Evolutionary conservation across 2,329 filamentous ascomycete species (phyloP), one percentile per base, ranked within the genome.

Genomic region (Botrytis fragariae): DNA sequence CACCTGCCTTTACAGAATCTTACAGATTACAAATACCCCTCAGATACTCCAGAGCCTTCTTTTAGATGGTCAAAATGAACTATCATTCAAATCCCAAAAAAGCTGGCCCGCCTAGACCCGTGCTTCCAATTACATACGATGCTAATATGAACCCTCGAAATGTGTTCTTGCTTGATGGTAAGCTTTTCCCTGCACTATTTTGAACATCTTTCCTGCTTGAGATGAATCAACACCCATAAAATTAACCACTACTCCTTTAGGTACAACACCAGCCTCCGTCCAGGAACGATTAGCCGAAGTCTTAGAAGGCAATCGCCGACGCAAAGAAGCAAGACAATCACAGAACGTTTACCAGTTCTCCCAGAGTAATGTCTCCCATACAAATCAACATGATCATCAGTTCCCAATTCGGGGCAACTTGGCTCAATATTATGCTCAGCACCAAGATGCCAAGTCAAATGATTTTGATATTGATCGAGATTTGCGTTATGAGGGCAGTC

Each of bases 151-250:
- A 54, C 8, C 45, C 45, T 6, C 22, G 35, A 16, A 29, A 67
- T 29, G 35, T 54, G 2, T 54, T 54, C n/a, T 35, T 67, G 10
- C 45, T 67, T 32, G 32, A 54, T 54, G 45, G 45, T 67, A 54
- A 39, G 45, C 25, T 1, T 22, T 18, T 16, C 1, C 4, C 5
- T 16, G 12, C 5, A 16, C 12, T 51, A n/a, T 51, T 51, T 0
- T 14, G 10, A n/a, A n/a, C 0, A 3, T 1, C 16, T 9, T 1
- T 7, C 2, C 12, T 25, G 2, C 18, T 25, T 22, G 1, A 14
- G 10, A 39, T 6, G 10, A 14, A 1, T 39, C 4, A 42, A 7
- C 25, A 25, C 1, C n/a, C 18, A 22, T 8, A 16, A 5, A 12
- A 39, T 25, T 54, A n/a, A 67, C 25, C 16, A 54, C 5, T 39